A percentile compares a stretch with the other conserved stretches of the same genome.
These are phyloP conservation scores for Psilocybe sp. DNA, from an alignment of 768 basidiomycete genomes.

Conservation along the genomic window DNA sequence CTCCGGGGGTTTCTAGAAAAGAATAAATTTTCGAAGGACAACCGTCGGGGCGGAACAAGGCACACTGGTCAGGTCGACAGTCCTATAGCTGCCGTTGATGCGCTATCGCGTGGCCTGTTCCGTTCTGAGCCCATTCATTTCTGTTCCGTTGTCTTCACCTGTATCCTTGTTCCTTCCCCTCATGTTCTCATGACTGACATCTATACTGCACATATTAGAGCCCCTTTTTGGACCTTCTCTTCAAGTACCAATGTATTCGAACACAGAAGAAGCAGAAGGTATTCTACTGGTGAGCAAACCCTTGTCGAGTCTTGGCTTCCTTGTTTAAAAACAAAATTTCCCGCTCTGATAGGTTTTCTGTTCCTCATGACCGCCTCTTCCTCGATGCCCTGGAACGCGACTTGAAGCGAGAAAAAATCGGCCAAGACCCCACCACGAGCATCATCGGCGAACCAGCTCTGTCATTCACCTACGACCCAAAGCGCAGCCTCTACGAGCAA, in stretches of 20 bases:
- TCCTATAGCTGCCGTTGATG: too few species aligned
- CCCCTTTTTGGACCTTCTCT: slow-evolving; percentile 87
- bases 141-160: slow-evolving; percentile 8
- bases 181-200: slow-evolving; percentile 7
- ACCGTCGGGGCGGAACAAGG: neutral
- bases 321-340: neutral
- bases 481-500: slow-evolving; percentile 84
- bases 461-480: slow-evolving; percentile 87
- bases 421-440: slow-evolving; percentile 78
- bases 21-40: neutral
- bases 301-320: neutral
- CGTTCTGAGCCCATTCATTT: too few species aligned
- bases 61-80: too few species aligned
- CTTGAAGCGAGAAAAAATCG: slow-evolving; percentile 92
- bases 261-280: slow-evolving; percentile 99
- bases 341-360: slow-evolving; percentile 72
- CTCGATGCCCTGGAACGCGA: slow-evolving; percentile 95
- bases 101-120: too few species aligned
- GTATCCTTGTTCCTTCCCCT: neutral
- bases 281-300: slow-evolving; percentile 81
- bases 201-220: slow-evolving; percentile 46
- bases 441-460: slow-evolving; percentile 76
- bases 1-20: neutral
- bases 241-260: slow-evolving; percentile 95
- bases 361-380: slow-evolving; percentile 95